Evolutionary conservation across 2,329 filamentous ascomycete genomes (phyloP).

Genomic region (Incumbomyces delicatus): DNA sequence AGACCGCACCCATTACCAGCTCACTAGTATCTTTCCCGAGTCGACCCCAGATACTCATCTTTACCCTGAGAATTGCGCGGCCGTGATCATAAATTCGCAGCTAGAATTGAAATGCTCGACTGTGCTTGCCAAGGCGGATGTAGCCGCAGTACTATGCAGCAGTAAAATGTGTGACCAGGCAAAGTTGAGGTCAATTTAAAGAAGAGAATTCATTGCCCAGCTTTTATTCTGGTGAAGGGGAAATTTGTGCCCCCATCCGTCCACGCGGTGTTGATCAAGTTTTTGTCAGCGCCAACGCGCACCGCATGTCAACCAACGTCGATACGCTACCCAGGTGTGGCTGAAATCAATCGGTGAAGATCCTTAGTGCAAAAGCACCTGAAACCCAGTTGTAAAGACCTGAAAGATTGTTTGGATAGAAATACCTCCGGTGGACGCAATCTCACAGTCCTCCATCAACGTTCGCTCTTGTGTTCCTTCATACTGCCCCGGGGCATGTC

Average conservation of each 20-base stretch:
- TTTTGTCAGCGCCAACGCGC: constrained; percentile 42
- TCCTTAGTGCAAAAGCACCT: background rate
- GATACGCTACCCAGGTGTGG: constrained; percentile 32
- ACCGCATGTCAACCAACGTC: constrained; percentile 46
- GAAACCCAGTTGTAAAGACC: constrained; percentile 6
- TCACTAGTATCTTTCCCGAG: background rate
- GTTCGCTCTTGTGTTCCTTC: too few species aligned
- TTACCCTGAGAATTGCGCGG: background rate
- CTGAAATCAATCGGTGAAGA: constrained; percentile 3
- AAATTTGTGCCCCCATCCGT: too few species aligned
- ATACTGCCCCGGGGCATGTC: too few species aligned
- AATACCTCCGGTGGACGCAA: background rate
- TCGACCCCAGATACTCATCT: constrained; percentile 1
- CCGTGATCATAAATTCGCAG: constrained; percentile 6
- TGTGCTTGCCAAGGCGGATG: constrained; percentile 2
- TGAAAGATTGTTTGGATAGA: background rate
- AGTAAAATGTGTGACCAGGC: background rate
- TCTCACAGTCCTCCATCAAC: too few species aligned
- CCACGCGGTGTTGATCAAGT: background rate
- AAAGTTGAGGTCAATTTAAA: background rate
- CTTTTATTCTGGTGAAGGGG: background rate
- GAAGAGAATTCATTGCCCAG: background rate
- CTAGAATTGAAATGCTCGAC: background rate
- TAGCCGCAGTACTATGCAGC: background rate
- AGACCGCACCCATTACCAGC: background rate